Base-by-base conservation (phyloP, 306 rosid species). In the Carpinus fangiana region DNA sequence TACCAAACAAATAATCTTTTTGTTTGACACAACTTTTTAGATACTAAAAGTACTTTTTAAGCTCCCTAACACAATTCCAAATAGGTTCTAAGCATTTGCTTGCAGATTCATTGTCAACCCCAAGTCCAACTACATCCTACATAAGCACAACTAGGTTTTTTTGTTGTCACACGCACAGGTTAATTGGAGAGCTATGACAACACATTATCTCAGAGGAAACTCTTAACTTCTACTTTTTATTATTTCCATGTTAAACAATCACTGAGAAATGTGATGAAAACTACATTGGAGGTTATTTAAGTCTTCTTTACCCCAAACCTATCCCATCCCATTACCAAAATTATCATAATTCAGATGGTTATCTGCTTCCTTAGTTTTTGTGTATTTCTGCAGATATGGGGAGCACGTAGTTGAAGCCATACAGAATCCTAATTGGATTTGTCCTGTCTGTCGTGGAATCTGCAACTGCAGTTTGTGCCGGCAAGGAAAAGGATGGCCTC, bases 381-480 rank as follows among this genome's bases (percentile, higher is more conserved):
- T 1, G 2, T 31, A 31, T 75, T 52, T 60, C 72, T 81, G 74
- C 83, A 93, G 99, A 76, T 96, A 91, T 74, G 99, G 98, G 74
- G 99, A 96, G 84, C 97, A 96, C 82, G 94, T 93, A 28, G 89
- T 90, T 76, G 97, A 96, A 87, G 99, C 96, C 67, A 56, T 76
- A 66, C 79, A 88, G 78, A 84, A 93, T 79, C 88, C 91, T 62
- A 53, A 82, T 77, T 96, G 99, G 99, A 73, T 80, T 70, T 93
- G 98, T 78, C 99, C 97, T 0, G 88, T 53, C 65, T 96, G 99
- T 89, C 98, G 99, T 38, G 99, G 96, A 88, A 93, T 93, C 81
- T 96, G 99, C 88, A 96, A 96, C 82, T 96, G 99, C 86, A 96
- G 99, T 78, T 85, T 96, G 23, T 96, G 99, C 79, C 90, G 99